A percentile compares a stretch with the other conserved stretches of the same genome.
Conservation (phyloP, 176 grass and related monocot species). For the Saccharum officinarum region DNA sequence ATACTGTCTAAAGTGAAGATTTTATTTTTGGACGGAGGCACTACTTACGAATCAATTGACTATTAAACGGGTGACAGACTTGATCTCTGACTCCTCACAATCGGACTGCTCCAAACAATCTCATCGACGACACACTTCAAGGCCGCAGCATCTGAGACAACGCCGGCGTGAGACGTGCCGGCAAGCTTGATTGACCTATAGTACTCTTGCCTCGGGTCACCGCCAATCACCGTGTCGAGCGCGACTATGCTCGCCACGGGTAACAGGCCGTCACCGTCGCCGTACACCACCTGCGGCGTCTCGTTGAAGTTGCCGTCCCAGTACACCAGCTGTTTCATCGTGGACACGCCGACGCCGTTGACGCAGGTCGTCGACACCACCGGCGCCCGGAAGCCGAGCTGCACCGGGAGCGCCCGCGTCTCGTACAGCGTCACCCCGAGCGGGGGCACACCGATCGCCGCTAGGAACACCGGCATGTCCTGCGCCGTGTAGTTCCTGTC, state of each 20-base stretch:
- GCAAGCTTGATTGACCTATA: neutral
- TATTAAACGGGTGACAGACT: no score
- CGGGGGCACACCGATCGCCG: neutral
- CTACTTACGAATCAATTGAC: no score
- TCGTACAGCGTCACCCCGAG: neutral
- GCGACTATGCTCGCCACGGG: neutral
- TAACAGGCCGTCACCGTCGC: neutral
- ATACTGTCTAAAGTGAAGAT: no score
- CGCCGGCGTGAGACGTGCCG: neutral
- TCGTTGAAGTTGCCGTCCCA: neutral
- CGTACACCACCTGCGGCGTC: neutral
- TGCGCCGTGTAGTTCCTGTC: neutral
- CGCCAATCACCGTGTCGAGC: neutral
- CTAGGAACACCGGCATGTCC: neutral
- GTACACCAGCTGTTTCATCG: neutral
- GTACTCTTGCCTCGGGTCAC: slow-evolving; percentile 8
- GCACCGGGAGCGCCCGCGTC: slow-evolving; percentile 1
- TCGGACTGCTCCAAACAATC: neutral
- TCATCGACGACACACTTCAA: neutral
- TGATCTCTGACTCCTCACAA: no score
- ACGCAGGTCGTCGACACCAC: neutral
- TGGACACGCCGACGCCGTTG: neutral
- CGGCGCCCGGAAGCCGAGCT: neutral
- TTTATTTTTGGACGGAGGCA: no score
- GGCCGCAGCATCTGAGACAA: neutral